These are phyloP conservation scores for Solanum chaucha DNA, from an alignment of 257 asterid genomes.

Conservation along the genomic window DNA sequence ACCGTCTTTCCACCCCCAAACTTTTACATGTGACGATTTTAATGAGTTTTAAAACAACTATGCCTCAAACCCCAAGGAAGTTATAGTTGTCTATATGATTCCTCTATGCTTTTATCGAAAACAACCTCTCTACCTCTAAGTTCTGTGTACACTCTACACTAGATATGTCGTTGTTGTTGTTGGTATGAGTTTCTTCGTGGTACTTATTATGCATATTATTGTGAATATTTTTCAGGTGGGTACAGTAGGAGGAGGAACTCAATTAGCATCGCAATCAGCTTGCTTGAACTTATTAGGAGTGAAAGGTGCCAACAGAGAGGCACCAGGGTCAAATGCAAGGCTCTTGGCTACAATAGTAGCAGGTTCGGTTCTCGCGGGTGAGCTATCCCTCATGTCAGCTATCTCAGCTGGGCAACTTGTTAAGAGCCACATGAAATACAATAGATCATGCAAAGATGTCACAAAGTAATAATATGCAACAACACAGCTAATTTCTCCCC, in stretches of 20 bases:
- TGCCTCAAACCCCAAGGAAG: too few species aligned
- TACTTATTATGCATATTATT: not conserved
- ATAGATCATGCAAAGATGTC: slow-evolving; percentile 33
- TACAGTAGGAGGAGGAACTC: slow-evolving; percentile 49
- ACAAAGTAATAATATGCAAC: not conserved
- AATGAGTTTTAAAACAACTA: not conserved
- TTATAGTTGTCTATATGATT: not conserved
- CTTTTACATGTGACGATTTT: not conserved
- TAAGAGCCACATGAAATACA: slow-evolving; percentile 41
- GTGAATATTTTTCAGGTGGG: slow-evolving; percentile 27
- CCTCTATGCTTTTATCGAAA: not conserved
- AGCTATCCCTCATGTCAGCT: slow-evolving; percentile 41
- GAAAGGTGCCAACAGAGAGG: slow-evolving; percentile 34
- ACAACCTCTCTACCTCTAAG: not conserved
- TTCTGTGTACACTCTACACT: not conserved
- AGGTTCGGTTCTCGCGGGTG: slow-evolving; percentile 43
- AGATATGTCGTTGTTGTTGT: not conserved
- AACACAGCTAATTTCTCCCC: not conserved
- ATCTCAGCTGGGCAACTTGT: slow-evolving; percentile 43
- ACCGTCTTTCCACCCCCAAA: not conserved
- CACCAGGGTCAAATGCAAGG: slow-evolving; percentile 31
- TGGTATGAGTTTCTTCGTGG: not conserved
- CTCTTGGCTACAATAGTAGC: slow-evolving; percentile 40
- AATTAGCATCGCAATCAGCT: slow-evolving; percentile 39
- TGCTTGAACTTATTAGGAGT: slow-evolving; percentile 44